Evolutionary conservation across 345 rosid genomes (phyloP).

Genomic region (Fremontodendron californicum): DNA sequence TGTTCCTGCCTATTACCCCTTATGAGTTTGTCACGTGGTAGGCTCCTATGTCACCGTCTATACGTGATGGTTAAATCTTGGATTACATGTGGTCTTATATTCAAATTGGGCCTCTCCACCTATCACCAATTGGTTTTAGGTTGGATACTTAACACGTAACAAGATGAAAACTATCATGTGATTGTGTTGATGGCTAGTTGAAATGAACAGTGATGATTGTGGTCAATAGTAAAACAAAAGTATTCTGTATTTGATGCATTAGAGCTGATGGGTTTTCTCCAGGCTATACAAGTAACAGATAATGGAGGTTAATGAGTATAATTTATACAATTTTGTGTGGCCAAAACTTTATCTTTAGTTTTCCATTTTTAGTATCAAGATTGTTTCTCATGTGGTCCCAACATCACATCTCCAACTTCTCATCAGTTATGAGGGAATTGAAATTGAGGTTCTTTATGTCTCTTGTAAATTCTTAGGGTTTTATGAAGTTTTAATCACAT

Average conservation of each 20-base stretch:
- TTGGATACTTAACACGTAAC: too few relatives aligned
- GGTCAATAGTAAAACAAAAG: background rate
- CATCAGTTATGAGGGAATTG: background rate
- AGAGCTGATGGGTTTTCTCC: background rate
- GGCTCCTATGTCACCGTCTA: too few relatives aligned
- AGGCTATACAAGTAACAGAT: background rate
- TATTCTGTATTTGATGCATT: background rate
- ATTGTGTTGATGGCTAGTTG: background rate
- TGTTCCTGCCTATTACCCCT: too few relatives aligned
- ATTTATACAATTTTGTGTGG: background rate
- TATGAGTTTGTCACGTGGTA: too few relatives aligned
- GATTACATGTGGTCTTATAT: too few relatives aligned
- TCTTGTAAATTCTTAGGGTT: background rate
- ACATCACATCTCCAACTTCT: background rate
- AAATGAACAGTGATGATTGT: background rate
- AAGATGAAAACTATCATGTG: background rate
- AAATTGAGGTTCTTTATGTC: background rate
- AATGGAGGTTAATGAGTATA: constrained; percentile 4
- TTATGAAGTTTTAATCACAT: background rate
- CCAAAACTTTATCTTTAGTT: background rate
- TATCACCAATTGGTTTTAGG: too few relatives aligned
- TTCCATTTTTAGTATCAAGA: background rate
- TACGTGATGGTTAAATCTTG: too few relatives aligned
- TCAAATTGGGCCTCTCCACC: too few relatives aligned
- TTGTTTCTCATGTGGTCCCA: background rate